Conservation (phyloP, 495 filamentous ascomycete genomes). For the Opeltia flavorubescens region DNA sequence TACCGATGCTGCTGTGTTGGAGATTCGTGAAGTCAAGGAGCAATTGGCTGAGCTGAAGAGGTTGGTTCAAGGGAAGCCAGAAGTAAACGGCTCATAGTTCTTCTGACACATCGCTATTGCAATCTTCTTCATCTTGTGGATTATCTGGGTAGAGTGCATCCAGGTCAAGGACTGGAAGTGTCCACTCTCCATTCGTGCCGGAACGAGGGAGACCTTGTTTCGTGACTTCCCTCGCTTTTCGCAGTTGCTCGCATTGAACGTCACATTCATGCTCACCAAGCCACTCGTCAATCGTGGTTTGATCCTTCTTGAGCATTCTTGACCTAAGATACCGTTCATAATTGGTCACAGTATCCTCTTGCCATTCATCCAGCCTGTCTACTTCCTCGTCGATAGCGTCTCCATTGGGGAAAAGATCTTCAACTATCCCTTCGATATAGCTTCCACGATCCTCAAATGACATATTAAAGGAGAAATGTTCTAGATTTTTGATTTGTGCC, state of each 20-base stretch:
- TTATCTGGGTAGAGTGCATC: background rate
- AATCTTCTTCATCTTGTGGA: slow-evolving; percentile 3
- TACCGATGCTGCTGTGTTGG: slow-evolving; percentile 49
- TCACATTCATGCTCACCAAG: background rate
- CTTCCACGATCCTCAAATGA: no score
- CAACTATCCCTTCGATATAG: no score
- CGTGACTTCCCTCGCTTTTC: background rate
- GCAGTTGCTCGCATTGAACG: background rate
- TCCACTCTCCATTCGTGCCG: background rate
- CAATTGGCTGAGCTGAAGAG: slow-evolving; percentile 48
- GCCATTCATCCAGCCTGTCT: background rate
- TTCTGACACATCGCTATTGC: no score
- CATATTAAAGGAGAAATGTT: no score
- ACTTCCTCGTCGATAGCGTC: background rate
- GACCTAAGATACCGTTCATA: background rate
- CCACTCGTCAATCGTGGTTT: background rate
- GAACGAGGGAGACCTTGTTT: background rate
- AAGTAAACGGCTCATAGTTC: slow-evolving; percentile 45
- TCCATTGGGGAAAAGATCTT: no score
- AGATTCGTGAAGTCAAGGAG: slow-evolving; percentile 51
- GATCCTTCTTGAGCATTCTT: slow-evolving; percentile 1
- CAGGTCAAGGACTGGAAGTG: background rate
- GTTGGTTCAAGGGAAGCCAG: slow-evolving; percentile 37
- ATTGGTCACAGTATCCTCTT: background rate
- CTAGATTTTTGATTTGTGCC: background rate